Evolutionary conservation across 176 grass and related monocot species (phyloP).

Genomic region (Triticum monococcum): DNA sequence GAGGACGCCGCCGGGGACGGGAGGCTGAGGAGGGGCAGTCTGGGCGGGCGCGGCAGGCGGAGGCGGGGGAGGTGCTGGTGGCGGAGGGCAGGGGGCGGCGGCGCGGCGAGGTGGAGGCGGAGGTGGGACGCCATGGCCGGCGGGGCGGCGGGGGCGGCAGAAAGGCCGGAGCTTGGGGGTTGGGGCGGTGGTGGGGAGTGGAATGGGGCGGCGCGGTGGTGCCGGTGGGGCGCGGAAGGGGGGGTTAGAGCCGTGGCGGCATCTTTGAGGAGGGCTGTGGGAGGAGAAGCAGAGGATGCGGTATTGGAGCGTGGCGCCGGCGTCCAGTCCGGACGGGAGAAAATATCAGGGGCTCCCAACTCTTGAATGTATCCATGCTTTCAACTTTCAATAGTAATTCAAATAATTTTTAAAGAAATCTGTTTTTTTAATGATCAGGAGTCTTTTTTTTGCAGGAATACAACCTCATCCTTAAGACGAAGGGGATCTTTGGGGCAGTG

Average conservation of each 20-base stretch:
- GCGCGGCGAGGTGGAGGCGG: conserved; percentile 42
- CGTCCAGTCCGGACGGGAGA: too few species aligned
- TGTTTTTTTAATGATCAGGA: too few species aligned
- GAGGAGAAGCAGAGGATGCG: conserved; percentile 35
- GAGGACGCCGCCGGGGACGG: not conserved
- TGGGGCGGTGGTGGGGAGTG: too few species aligned
- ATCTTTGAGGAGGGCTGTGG: conserved; percentile 22
- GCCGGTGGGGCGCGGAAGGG: not conserved
- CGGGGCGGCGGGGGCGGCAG: too few species aligned
- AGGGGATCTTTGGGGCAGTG: too few species aligned
- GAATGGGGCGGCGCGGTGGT: not conserved
- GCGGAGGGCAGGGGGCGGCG: conserved; percentile 3
- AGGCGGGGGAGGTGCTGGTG: conserved; percentile 9
- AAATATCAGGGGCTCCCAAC: too few species aligned
- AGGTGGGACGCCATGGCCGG: conserved; percentile 47
- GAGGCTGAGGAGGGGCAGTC: not conserved
- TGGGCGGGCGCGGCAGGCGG: not conserved
- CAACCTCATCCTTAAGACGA: too few species aligned
- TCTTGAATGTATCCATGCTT: too few species aligned
- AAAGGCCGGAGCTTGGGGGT: not conserved
- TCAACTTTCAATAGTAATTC: too few species aligned
- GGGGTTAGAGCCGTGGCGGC: not conserved
- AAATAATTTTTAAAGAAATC: too few species aligned
- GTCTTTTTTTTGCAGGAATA: too few species aligned
- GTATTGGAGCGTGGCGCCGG: conserved; percentile 19